Percentiles rank a stretch among this genome's conserved stretches.
These are phyloP conservation scores for Candida frijolesensis DNA, from an alignment of 1,139 yeast genomes.

Conservation along the genomic window DNA sequence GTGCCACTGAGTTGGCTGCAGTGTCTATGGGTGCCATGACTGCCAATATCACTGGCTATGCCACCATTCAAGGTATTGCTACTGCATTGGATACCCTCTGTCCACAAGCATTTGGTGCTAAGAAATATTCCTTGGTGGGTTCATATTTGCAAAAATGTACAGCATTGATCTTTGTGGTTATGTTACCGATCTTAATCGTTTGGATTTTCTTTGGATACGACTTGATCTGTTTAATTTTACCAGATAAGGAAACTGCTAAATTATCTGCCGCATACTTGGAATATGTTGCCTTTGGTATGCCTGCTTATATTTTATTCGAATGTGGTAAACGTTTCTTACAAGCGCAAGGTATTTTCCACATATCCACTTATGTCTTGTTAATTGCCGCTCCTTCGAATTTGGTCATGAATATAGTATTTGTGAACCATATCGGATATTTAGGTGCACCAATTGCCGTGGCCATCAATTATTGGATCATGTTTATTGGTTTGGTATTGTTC, in stretches of 20 bases:
- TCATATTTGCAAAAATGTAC: constrained; percentile 56
- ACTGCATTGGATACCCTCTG: constrained; percentile 60
- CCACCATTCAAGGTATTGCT: constrained; percentile 60
- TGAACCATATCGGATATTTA: constrained; percentile 39
- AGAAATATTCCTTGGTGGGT: constrained; percentile 54
- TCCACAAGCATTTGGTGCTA: constrained; percentile 64
- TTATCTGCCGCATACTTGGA: constrained; percentile 54
- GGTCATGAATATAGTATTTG: constrained; percentile 47
- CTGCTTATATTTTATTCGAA: constrained; percentile 71
- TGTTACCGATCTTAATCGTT: constrained; percentile 49
- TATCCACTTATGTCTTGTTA: constrained; percentile 68
- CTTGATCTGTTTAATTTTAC: constrained; percentile 39
- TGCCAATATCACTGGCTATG: constrained; percentile 59
- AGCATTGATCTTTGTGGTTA: constrained; percentile 49
- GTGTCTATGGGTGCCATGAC: constrained; percentile 67
- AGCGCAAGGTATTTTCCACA: constrained; percentile 80
- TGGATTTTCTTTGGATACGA: constrained; percentile 53
- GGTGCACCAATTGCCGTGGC: constrained; percentile 66
- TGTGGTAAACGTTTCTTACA: constrained; percentile 73
- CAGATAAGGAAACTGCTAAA: constrained; percentile 52
- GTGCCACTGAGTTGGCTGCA: constrained; percentile 61
- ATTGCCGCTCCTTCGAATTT: constrained; percentile 67
- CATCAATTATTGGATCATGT: constrained; percentile 60
- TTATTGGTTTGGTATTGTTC: constrained; percentile 42
- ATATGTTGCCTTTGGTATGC: constrained; percentile 55